Evolutionary conservation across 1,284 basidiomycete genomes (phyloP).

Genomic region (Trametes hirsuta): DNA sequence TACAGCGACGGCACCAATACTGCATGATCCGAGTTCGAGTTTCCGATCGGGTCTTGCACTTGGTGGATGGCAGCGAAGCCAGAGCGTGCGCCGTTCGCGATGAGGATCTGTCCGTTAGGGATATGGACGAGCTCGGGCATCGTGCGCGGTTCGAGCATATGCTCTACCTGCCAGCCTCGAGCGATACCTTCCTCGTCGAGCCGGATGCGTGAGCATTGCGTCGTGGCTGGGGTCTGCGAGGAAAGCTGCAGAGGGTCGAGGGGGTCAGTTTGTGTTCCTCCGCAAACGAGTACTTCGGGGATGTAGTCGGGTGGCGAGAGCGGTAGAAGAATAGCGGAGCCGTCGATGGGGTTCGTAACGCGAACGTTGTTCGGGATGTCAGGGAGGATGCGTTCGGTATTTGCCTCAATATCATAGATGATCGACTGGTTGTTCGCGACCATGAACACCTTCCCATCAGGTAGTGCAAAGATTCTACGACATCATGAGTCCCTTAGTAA

Average conservation of each 20-base stretch:
- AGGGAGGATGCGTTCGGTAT: conserved; percentile 45
- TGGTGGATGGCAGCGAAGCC: conserved; percentile 62
- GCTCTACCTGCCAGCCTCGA: conserved; percentile 57
- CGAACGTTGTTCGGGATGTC: conserved; percentile 54
- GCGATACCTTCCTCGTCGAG: conserved; percentile 29
- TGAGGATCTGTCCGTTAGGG: conserved; percentile 70
- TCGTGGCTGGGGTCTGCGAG: conserved; percentile 45
- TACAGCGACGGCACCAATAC: conserved; percentile 61
- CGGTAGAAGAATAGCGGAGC: conserved; percentile 51
- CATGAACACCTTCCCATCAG: conserved; percentile 46
- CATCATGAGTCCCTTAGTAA: neutral
- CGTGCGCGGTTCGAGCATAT: conserved; percentile 70
- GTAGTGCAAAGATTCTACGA: conserved; percentile 27
- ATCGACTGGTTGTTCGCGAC: conserved; percentile 49
- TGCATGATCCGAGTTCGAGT: conserved; percentile 60
- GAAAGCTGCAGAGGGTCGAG: conserved; percentile 38
- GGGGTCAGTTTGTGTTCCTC: conserved; percentile 40
- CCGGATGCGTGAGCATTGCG: conserved; percentile 42
- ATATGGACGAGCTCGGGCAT: conserved; percentile 82
- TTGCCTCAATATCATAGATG: conserved; percentile 32
- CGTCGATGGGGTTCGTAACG: conserved; percentile 48
- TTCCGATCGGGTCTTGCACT: conserved; percentile 48
- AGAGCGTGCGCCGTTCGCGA: conserved; percentile 68
- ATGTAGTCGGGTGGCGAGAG: conserved; percentile 48
- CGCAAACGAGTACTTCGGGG: conserved; percentile 54